Evolutionary conservation across 2,329 filamentous ascomycete genomes (phyloP), one percentile per base, ranked within the genome.

Genomic region (Apiospora aurea): DNA sequence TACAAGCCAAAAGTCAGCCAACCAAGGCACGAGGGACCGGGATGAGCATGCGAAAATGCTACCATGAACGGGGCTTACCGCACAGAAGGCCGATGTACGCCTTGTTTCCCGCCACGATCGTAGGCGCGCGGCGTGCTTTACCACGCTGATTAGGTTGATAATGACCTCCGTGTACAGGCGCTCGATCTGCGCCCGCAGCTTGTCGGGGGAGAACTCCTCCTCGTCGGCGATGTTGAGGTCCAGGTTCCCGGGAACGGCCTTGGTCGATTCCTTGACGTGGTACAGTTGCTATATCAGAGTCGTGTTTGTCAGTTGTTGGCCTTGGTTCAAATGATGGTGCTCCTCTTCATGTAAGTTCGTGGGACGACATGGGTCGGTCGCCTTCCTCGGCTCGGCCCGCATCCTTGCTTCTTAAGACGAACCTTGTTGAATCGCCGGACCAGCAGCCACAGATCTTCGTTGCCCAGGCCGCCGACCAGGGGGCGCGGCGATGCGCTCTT

Each of bases 191-290:
- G 91, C 89, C 14, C 94, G 88, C 64, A 97, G 84, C 82, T 96
- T 96, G 78, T 96, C 94, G 0, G 94, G 94, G 0, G 92, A 94
- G 80, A 96, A 96, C 72, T 95, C 92, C 75, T 96, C 94, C 70
- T 96, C 91, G 51, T 95, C 92, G 5, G 93, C 91, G 71, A 94
- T 92, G 76, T 95, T 94, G 72, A 97, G 87, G 80, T 97, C 94
- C 49, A 97, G 83, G 18, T 90, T 89, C 7, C 92, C 93, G 0
- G 92, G 87, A 0, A 89, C 86, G 10, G 89, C 81, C 67, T 87
- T 80, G 0, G 87, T 76, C 11, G 91, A 89, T 41, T 92, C 90
- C 79, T 93, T 94, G 76, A 96, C 92, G 82, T 89, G 84, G 74
- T 89, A 89, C 70, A 89, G 83, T 82, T 90, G 88, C 85, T 86